Conservation (phyloP, 2,329 filamentous ascomycete species). For the Bipolaris oryzae region DNA sequence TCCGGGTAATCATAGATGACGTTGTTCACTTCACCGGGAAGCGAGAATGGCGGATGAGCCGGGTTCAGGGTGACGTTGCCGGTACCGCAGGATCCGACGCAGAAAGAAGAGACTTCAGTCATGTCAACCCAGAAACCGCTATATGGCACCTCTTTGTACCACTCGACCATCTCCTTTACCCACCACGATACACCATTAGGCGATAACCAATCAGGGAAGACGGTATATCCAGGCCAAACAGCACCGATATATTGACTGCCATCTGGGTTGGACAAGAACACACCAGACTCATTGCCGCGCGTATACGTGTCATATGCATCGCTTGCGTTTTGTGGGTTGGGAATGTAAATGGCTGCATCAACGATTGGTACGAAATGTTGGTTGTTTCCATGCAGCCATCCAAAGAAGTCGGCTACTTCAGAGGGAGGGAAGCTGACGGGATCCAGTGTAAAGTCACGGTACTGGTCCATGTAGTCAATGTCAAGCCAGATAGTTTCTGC, state of each 20-base stretch:
- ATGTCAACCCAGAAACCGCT: constrained; percentile 67
- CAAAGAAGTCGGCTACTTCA: constrained; percentile 59
- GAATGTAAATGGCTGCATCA: constrained; percentile 71
- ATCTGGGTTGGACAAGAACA: constrained; percentile 61
- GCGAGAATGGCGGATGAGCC: constrained; percentile 67
- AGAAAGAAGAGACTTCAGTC: constrained; percentile 68
- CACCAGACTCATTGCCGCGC: constrained; percentile 55
- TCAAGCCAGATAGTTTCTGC: constrained; percentile 53
- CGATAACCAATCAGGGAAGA: constrained; percentile 67
- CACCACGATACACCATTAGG: constrained; percentile 65
- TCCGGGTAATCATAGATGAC: constrained; percentile 69
- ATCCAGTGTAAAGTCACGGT: constrained; percentile 66
- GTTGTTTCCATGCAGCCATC: constrained; percentile 58
- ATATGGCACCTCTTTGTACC: constrained; percentile 60
- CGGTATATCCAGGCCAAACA: constrained; percentile 65
- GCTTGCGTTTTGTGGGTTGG: constrained; percentile 70
- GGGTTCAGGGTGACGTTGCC: constrained; percentile 70
- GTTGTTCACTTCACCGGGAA: constrained; percentile 69
- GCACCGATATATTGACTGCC: constrained; percentile 61
- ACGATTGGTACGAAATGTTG: constrained; percentile 67
- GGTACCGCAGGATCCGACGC: constrained; percentile 73
- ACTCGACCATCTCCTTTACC: constrained; percentile 60
- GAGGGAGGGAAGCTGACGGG: constrained; percentile 57
- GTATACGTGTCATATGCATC: constrained; percentile 62
- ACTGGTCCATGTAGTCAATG: constrained; percentile 51